Evolutionary conservation across 2,329 filamentous ascomycete species (phyloP), one percentile per base, ranked within the genome.

Genomic region (Ascomycota sp.): DNA sequence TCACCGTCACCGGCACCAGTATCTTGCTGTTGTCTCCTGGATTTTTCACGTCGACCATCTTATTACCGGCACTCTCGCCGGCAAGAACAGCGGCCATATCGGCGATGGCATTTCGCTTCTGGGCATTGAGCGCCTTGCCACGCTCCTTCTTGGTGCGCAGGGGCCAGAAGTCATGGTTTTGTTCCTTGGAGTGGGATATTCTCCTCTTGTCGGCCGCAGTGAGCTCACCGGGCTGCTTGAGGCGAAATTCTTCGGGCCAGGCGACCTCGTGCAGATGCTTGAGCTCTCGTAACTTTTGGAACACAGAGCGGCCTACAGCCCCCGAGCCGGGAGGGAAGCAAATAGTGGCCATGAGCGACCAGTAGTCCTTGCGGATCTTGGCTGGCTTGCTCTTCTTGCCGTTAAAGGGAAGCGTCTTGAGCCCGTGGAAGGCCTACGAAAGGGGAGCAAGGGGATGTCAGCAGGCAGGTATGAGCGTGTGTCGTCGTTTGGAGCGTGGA

Each of bases 331-430:
- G 35, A 26, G 61, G 60, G 44, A 78, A 70, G 42, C 62, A 53
- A 35, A 77, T 65, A 36, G 62, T 51, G 30, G 69, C 69, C 41
- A 76, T 52, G 6, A 67, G 66, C 22, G 55, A 53, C 72, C 74
- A 77, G 51, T 70, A 67, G 53, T 78, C 73, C 48, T 70, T 74
- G 34, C 73, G 69, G 24, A 77, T 53, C 41, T 66, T 68, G 31
- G 62, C 47, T 2, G 70, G 70, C 38, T 67, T 64, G 28, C 66
- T 61, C 51, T 78, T 75, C 47, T 76, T 77, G 50, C 71, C 72
- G 38, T 70, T 69, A 55, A 65, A 77, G 28, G 68, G 63, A 35
- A 77, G 48, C 43, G 73, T 68, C 41, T 61, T 57, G 37, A 71
- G 50, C 28, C 57, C 54, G 34, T 57, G 55, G 39, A 56, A 40